These are phyloP conservation scores for Cordyceps fumosorosea DNA, from an alignment of 2,329 filamentous ascomycete genomes.

Conservation along the genomic window DNA sequence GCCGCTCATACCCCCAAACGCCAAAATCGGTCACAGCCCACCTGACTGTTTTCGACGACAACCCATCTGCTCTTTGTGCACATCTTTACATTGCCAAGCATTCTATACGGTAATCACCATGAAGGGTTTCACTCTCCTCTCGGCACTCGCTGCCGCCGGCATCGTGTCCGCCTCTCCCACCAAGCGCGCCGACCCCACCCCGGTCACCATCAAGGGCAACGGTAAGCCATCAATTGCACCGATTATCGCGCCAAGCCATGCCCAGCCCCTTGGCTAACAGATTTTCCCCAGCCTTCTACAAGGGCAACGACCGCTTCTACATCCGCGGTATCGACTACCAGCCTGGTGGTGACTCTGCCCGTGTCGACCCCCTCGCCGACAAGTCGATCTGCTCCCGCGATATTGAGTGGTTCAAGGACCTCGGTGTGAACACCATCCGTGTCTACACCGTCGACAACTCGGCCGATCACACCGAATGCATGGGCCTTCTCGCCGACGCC, in stretches of 20 bases:
- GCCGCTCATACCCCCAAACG: conserved; percentile 11
- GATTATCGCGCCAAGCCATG: background rate
- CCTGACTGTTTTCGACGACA: conserved; percentile 13
- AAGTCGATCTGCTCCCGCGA: conserved; percentile 66
- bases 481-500: conserved; percentile 70
- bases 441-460: conserved; percentile 92
- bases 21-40: conserved; percentile 2
- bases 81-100: conserved; percentile 1
- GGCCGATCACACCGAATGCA: conserved; percentile 74
- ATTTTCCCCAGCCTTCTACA: conserved; percentile 44
- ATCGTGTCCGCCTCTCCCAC: conserved; percentile 44
- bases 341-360: conserved; percentile 50
- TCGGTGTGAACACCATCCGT: conserved; percentile 86
- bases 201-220: conserved; percentile 50
- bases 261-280: background rate
- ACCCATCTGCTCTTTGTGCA: background rate
- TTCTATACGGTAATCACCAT: conserved; percentile 30
- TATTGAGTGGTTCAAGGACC: conserved; percentile 71
- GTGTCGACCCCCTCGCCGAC: conserved; percentile 71
- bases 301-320: conserved; percentile 48
- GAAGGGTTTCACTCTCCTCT: conserved; percentile 41
- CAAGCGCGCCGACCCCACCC: conserved; percentile 43
- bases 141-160: conserved; percentile 41
- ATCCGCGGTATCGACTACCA: conserved; percentile 57
- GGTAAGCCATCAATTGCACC: conserved; percentile 33